Conservation (phyloP, 257 asterid species). For the Salvia hispanica region DNA sequence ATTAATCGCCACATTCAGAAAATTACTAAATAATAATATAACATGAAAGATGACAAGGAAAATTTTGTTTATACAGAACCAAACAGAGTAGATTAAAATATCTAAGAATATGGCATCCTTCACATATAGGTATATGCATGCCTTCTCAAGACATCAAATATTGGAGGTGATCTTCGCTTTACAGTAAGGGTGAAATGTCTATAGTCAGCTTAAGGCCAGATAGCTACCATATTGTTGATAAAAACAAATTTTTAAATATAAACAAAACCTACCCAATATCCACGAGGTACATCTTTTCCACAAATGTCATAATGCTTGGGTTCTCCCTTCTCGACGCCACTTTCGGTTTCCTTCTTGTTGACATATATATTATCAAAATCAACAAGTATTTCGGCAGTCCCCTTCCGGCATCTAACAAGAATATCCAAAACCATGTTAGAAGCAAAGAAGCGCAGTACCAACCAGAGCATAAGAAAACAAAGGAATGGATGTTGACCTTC, state of each 20-base stretch:
- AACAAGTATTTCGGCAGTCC: conserved; percentile 87
- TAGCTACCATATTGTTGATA: neutral
- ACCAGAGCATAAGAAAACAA: neutral
- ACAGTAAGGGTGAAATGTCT: neutral
- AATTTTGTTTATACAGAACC: conserved; percentile 1
- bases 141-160: too few species aligned
- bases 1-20: conserved; percentile 26
- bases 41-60: neutral
- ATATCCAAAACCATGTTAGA: conserved; percentile 29
- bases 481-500: conserved; percentile 51
- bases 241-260: neutral
- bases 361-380: conserved; percentile 65
- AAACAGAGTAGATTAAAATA: neutral
- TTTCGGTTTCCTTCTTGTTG: conserved; percentile 38
- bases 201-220: conserved; percentile 11
- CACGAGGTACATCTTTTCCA: conserved; percentile 92
- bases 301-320: conserved; percentile 66
- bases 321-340: conserved; percentile 46
- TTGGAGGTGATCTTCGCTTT: neutral
- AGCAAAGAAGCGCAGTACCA: conserved; percentile 11
- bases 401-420: conserved; percentile 81
- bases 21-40: conserved; percentile 27
- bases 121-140: too few species aligned
- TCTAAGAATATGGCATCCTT: conserved; percentile 5
- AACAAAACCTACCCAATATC: conserved; percentile 82